Evolutionary conservation across 768 basidiomycete genomes (phyloP).

Genomic region (Russula dissimulans): DNA sequence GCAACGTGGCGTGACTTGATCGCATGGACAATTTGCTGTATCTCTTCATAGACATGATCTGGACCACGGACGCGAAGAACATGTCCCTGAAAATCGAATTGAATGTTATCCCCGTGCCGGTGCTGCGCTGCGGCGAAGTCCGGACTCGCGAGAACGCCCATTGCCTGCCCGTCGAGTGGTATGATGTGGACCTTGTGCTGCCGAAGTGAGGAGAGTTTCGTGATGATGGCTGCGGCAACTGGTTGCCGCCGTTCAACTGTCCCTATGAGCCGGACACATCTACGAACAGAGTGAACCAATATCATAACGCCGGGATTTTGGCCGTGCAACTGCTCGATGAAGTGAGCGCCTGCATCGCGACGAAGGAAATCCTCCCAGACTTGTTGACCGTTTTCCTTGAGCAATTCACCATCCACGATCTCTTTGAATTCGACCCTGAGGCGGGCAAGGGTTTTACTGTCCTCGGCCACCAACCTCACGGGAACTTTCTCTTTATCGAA

Average conservation of each 20-base stretch:
- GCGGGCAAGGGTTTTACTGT: conserved; percentile 39
- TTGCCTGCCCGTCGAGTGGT: conserved; percentile 36
- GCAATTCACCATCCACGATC: conserved; percentile 51
- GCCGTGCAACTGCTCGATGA: conserved; percentile 37
- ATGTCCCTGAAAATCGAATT: conserved; percentile 36
- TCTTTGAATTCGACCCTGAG: conserved; percentile 55
- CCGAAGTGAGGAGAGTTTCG: conserved; percentile 37
- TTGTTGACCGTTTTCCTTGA: conserved; percentile 40
- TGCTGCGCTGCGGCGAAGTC: conserved; percentile 39
- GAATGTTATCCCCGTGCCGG: conserved; percentile 46
- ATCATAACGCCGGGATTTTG: conserved; percentile 36
- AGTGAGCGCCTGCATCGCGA: conserved; percentile 32
- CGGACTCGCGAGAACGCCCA: conserved; percentile 38
- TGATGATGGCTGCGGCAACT: conserved; percentile 39
- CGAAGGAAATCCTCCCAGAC: conserved; percentile 63
- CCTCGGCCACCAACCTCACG: conserved; percentile 44
- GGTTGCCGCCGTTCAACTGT: conserved; percentile 31
- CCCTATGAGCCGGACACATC: conserved; percentile 49
- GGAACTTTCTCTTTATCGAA: conserved; percentile 10
- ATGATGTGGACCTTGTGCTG: conserved; percentile 36
- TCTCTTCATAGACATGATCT: conserved; percentile 34
- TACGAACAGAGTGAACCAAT: conserved; percentile 32
- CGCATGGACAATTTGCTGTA: conserved; percentile 32
- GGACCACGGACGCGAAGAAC: conserved; percentile 49
- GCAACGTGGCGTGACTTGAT: conserved; percentile 25